phyloP scores from a whole-genome alignment of 257 asterid species.

The Solanum corneliomulleri region DNA sequence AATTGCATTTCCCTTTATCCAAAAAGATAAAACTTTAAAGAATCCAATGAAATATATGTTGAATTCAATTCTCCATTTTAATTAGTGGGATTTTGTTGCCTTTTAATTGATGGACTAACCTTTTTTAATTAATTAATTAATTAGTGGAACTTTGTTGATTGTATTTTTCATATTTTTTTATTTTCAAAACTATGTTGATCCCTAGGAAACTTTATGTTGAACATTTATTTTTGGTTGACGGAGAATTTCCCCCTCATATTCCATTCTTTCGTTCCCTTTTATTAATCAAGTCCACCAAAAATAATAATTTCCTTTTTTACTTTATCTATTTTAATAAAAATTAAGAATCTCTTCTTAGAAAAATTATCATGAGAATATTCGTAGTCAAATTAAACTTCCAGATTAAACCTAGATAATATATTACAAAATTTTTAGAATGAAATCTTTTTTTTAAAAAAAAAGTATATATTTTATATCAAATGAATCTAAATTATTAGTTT shows the following conservation, averaged over 20 bases:
- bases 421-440: neutral
- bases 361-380: neutral
- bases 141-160: neutral
- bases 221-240: neutral
- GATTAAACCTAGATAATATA: neutral
- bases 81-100: neutral
- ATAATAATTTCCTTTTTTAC: neutral
- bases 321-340: neutral
- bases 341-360: neutral
- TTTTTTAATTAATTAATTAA: neutral
- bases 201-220: slow-evolving; percentile 12
- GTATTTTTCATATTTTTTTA: neutral
- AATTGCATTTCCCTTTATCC: neutral
- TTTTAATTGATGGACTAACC: neutral
- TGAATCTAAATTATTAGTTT: neutral
- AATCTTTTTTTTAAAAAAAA: too few species aligned
- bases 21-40: neutral
- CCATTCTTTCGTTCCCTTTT: neutral
- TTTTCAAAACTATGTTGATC: slow-evolving; percentile 24
- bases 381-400: neutral
- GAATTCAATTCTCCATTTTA: neutral
- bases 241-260: neutral
- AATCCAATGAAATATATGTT: neutral
- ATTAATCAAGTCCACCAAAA: neutral
- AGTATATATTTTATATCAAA: neutral